phyloP scores from a whole-genome alignment of 352 stramenopile genomes.

The Albugo candida region DNA sequence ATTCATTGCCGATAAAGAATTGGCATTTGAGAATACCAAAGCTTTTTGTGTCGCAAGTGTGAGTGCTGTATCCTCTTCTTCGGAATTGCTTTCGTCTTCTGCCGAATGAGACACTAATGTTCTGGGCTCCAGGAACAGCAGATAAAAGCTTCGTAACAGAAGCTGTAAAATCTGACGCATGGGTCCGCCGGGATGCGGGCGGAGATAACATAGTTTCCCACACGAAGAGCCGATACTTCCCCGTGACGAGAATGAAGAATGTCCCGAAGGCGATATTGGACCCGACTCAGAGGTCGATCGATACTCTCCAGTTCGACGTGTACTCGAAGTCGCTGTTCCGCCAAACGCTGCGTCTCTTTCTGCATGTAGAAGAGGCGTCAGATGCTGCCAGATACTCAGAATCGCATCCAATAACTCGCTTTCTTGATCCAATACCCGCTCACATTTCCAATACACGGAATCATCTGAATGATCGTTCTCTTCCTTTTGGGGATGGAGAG shows the following conservation, averaged over 20 bases:
- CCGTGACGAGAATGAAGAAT: neutral
- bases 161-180: slow-evolving; percentile 72
- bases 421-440: slow-evolving; percentile 52
- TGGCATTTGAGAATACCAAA: neutral
- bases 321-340: slow-evolving; percentile 17
- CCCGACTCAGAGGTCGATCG: slow-evolving; percentile 1
- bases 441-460: slow-evolving; percentile 54
- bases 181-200: slow-evolving; percentile 48
- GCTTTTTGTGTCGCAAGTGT: slow-evolving; percentile 15
- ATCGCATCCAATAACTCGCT: slow-evolving; percentile 56
- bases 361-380: slow-evolving; percentile 45
- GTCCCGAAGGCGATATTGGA: neutral
- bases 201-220: neutral
- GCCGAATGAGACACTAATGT: neutral
- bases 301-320: slow-evolving; percentile 8
- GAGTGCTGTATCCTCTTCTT: slow-evolving; percentile 7
- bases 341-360: slow-evolving; percentile 61
- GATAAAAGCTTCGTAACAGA: slow-evolving; percentile 49
- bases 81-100: slow-evolving; percentile 16
- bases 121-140: slow-evolving; percentile 20
- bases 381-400: slow-evolving; percentile 62
- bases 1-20: neutral
- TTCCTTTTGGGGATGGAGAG: neutral
- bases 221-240: neutral
- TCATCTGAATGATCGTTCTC: slow-evolving; percentile 8